These are phyloP conservation scores for Coemansia sp. DNA, from an alignment of 192 early-diverging fungal species.

Conservation along the genomic window DNA sequence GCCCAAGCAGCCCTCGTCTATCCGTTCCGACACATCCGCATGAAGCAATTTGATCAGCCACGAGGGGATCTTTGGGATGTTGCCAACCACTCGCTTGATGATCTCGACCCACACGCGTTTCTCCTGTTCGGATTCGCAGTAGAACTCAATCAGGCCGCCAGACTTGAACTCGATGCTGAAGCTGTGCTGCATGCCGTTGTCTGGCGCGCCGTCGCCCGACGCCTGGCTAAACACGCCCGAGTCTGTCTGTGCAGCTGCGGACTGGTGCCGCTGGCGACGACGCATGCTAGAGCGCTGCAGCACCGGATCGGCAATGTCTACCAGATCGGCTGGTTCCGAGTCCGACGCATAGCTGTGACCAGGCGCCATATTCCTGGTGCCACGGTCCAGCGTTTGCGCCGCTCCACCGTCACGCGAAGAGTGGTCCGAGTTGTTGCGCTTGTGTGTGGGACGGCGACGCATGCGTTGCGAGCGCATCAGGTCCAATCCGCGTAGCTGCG, in stretches of 20 bases:
- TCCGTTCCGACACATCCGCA: conserved; percentile 44
- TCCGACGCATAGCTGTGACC: conserved; percentile 48
- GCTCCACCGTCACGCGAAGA: conserved; percentile 31
- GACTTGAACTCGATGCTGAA: conserved; percentile 54
- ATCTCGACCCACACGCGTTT: conserved; percentile 53
- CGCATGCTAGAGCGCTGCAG: conserved; percentile 33
- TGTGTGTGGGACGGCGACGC: conserved; percentile 39
- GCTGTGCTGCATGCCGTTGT: conserved; percentile 52
- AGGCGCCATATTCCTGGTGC: conserved; percentile 5
- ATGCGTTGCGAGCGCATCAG: conserved; percentile 24
- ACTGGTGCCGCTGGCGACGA: conserved; percentile 5
- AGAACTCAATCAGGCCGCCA: conserved; percentile 49
- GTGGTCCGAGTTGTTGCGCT: conserved; percentile 49
- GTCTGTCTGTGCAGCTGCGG: conserved; percentile 9
- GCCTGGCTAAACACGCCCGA: conserved; percentile 37
- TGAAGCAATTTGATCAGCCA: conserved; percentile 55
- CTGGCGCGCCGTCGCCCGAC: conserved; percentile 10
- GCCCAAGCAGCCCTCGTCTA: conserved; percentile 11
- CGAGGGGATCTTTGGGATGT: conserved; percentile 50
- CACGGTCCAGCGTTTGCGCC: background rate
- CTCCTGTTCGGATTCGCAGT: conserved; percentile 41
- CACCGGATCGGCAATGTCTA: conserved; percentile 43
- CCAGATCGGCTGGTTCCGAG: conserved; percentile 39
- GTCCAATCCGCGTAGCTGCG: conserved; percentile 16
- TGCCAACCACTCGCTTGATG: conserved; percentile 34